These are phyloP conservation scores for Gypsophila paniculata DNA, from an alignment of 179 eudicot species.

Conservation along the genomic window DNA sequence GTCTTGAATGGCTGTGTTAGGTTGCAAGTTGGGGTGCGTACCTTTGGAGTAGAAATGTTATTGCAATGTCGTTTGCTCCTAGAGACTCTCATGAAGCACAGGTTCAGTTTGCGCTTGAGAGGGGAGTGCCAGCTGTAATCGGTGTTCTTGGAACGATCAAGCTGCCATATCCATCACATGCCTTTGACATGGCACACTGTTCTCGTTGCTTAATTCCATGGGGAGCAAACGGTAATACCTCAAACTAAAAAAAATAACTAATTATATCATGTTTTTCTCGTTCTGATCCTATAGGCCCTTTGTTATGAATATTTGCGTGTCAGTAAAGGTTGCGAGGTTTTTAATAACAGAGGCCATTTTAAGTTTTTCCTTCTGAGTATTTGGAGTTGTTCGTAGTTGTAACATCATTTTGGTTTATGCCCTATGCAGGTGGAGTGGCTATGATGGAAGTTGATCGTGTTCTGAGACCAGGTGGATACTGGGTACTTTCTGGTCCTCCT, in stretches of 20 bases:
- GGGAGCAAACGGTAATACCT: conserved; percentile 59
- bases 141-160: conserved; percentile 75
- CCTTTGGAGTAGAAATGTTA: conserved; percentile 71
- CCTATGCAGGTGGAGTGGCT: conserved; percentile 54
- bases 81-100: conserved; percentile 82
- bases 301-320: background rate
- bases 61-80: conserved; percentile 84
- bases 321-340: background rate
- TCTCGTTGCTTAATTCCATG: conserved; percentile 80
- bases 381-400: conserved; percentile 3
- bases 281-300: background rate
- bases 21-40: conserved; percentile 91
- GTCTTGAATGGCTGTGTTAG: conserved; percentile 29
- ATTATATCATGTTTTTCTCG: background rate
- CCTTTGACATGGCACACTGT: conserved; percentile 84
- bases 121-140: conserved; percentile 79
- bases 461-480: conserved; percentile 78
- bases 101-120: conserved; percentile 79
- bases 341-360: background rate
- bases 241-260: background rate
- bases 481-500: conserved; percentile 85
- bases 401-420: background rate
- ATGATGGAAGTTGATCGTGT: conserved; percentile 86
- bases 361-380: background rate
- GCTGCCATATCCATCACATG: conserved; percentile 65